A percentile compares a stretch with the other conserved stretches of the same genome.
Conservation (phyloP, 352 stramenopile species). For the Phytophthora hybrid region DNA sequence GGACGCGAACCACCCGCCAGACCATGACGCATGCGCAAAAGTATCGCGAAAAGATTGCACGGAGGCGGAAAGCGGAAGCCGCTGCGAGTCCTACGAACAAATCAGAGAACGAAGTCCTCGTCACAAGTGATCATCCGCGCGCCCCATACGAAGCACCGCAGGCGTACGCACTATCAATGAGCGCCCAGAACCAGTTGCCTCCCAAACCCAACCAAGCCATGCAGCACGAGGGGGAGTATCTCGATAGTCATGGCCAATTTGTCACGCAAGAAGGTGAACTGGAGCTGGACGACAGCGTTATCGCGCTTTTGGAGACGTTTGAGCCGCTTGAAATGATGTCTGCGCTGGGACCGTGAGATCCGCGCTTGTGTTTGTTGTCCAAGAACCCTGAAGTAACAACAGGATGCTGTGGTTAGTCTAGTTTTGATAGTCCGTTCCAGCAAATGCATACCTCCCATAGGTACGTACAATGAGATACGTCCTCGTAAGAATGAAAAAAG, state of each 20-base stretch:
- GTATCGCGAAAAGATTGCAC: constrained; percentile 59
- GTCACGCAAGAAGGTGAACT: constrained; percentile 36
- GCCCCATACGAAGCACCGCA: constrained; percentile 15
- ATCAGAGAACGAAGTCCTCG: constrained; percentile 20
- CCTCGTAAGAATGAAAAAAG: constrained; percentile 40
- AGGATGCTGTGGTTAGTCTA: constrained; percentile 37
- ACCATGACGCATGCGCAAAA: constrained; percentile 65
- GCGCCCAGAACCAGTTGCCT: constrained; percentile 6
- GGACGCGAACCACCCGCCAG: constrained; percentile 63
- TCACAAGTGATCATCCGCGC: constrained; percentile 22
- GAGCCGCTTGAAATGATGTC: constrained; percentile 52
- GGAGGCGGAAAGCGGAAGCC: constrained; percentile 44
- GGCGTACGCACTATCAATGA: constrained; percentile 13
- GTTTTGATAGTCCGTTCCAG: constrained; percentile 37
- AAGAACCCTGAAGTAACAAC: constrained; percentile 26
- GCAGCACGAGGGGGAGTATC: constrained; percentile 28
- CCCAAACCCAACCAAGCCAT: constrained; percentile 9
- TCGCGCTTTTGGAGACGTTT: constrained; percentile 48
- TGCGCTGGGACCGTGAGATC: constrained; percentile 26
- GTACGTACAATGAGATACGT: constrained; percentile 39
- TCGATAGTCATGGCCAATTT: constrained; percentile 42
- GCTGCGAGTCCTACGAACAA: constrained; percentile 33
- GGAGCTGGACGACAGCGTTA: constrained; percentile 46
- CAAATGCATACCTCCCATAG: constrained; percentile 32
- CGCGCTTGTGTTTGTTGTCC: constrained; percentile 32